phyloP scores from a whole-genome alignment of 768 basidiomycete genomes.

The Candolleomyces aberdarensis region DNA sequence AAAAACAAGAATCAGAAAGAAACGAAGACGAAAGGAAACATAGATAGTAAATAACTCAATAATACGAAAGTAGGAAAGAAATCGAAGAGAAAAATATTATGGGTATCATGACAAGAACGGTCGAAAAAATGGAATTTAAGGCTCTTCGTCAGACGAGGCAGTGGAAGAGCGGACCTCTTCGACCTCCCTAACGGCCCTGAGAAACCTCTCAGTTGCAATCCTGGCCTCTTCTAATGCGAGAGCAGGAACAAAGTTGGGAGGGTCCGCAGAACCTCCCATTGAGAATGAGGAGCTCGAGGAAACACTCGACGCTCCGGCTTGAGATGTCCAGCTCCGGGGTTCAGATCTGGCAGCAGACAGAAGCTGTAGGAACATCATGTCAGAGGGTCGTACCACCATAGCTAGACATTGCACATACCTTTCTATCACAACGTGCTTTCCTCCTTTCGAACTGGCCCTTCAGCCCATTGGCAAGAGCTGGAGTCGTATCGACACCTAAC shows the following conservation, averaged over 20 bases:
- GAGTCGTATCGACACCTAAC: neutral
- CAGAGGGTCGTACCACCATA: neutral
- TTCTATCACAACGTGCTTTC: neutral
- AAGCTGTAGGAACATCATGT: neutral
- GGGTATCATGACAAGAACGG: too few species aligned
- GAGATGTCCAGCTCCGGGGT: neutral
- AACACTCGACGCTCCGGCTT: too few species aligned
- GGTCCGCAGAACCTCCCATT: neutral
- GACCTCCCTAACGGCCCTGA: neutral
- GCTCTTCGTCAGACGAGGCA: neutral
- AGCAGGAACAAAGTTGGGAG: neutral
- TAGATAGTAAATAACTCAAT: too few species aligned
- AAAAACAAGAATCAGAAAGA: too few species aligned
- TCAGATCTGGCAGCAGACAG: neutral
- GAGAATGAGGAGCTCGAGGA: neutral
- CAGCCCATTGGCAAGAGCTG: neutral
- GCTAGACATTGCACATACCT: neutral
- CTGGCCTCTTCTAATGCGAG: neutral
- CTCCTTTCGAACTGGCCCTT: neutral
- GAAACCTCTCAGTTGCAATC: neutral
- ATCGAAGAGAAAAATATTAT: too few species aligned
- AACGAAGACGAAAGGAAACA: too few species aligned
- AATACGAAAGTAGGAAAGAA: too few species aligned
- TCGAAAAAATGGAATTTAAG: too few species aligned
- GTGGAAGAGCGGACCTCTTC: neutral